Percentiles rank a stretch among this genome's conserved stretches.
Evolutionary conservation across 345 rosid species (phyloP).

Genomic region (Dimocarpus longan): DNA sequence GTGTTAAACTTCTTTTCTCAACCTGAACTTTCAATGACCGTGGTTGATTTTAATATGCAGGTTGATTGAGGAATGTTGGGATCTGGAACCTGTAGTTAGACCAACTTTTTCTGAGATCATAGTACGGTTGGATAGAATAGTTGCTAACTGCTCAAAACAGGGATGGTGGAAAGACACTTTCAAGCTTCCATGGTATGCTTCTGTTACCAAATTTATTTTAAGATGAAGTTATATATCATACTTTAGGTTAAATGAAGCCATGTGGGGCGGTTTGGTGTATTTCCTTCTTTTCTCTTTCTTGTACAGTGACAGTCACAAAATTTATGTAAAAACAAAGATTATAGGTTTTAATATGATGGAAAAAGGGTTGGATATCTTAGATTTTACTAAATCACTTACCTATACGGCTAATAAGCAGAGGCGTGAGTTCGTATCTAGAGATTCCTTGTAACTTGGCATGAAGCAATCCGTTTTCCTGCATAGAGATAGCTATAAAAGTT

Average conservation of each 20-base stretch:
- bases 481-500: too few species aligned
- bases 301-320: too few species aligned
- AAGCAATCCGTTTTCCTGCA: too few species aligned
- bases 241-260: background rate
- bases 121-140: conserved; percentile 71
- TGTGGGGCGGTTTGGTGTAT: background rate
- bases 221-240: background rate
- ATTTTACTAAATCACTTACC: too few species aligned
- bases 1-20: background rate
- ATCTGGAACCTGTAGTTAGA: conserved; percentile 53
- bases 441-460: background rate
- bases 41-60: conserved; percentile 35
- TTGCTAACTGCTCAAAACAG: conserved; percentile 70
- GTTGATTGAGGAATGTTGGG: conserved; percentile 94
- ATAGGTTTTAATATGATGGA: background rate
- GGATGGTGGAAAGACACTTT: conserved; percentile 98
- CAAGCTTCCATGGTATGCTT: conserved; percentile 90
- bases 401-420: background rate
- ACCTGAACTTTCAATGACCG: background rate
- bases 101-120: conserved; percentile 86
- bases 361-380: background rate
- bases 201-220: conserved; percentile 6
- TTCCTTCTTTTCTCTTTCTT: background rate
- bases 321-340: too few species aligned
- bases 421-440: too few species aligned